Percentiles rank a stretch among this genome's conserved stretches.
Conservation (phyloP, 176 grass and related monocot species). For the Phoenix dactylifera region DNA sequence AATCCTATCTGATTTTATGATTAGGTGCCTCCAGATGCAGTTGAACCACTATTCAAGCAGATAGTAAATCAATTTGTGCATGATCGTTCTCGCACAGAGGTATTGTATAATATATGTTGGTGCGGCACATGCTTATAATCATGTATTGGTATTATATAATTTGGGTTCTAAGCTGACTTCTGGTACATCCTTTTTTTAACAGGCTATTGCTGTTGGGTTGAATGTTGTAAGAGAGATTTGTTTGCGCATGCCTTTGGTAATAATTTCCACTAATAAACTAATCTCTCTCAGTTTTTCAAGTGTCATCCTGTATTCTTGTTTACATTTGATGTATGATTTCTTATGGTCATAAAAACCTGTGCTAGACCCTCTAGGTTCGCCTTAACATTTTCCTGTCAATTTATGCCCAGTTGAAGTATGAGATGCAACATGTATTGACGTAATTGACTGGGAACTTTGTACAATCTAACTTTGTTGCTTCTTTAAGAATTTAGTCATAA, state of each 20-base stretch:
- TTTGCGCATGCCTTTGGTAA: constrained; percentile 85
- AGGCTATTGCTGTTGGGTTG: constrained; percentile 91
- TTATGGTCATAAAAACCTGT: too few species aligned
- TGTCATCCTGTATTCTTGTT: too few species aligned
- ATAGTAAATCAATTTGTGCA: constrained; percentile 99
- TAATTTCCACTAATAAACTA: not conserved
- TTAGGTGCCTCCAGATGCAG: constrained; percentile 91
- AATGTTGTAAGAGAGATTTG: constrained; percentile 97
- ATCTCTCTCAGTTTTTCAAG: too few species aligned
- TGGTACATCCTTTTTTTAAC: constrained; percentile 8
- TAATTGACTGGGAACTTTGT: too few species aligned
- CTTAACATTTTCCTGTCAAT: too few species aligned
- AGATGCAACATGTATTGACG: too few species aligned
- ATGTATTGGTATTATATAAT: constrained; percentile 1
- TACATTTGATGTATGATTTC: too few species aligned
- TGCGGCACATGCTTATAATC: not conserved
- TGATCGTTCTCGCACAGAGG: constrained; percentile 88
- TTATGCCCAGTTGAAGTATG: too few species aligned
- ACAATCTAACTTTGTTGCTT: too few species aligned
- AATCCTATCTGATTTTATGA: constrained; percentile 4
- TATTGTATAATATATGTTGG: constrained; percentile 12
- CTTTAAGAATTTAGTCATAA: too few species aligned
- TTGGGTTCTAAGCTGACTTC: not conserved
- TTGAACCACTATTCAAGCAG: constrained; percentile 91
- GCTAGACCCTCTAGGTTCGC: too few species aligned